Base-by-base conservation (phyloP, 768 basidiomycete genomes). In the Lactifluus echinatus region DNA sequence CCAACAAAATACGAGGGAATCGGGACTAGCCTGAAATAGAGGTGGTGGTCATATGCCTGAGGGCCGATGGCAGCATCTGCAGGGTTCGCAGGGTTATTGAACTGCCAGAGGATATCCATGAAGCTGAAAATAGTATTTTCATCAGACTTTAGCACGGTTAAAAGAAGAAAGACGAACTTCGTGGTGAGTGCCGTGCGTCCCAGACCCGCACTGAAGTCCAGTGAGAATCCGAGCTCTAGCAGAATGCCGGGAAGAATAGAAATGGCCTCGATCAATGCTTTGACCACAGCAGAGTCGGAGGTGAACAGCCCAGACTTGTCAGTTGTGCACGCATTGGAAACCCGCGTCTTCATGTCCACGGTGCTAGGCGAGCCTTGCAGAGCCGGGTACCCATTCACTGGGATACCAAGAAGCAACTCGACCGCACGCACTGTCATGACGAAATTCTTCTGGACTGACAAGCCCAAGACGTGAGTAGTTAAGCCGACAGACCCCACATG, bases 91-190 rank as follows among this genome's bases (percentile, higher is more conserved):
- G 81, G 85, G 68, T 80, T 75, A 64, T 84, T 76, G 66, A 74
- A 69, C 65, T 91, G 89, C 89, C 89, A 91, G 57, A 79, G 81
- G 46, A 86, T 65, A 62, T 91, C 87, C 87, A 89, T 89, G 67
- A 89, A 89, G 62, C 87, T 90, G 61, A 5, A 26, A 37, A 40
- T 3, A 17, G 24, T 2, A n/a, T n/a, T 2, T 12, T 10, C 37
- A 19, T 39, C 5, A 39, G 29, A 6, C 17, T 5, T 55, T 21
- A 47, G 21, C 0, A 2, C n/a, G 7, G 31, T 4, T 4, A 8
- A 24, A 40, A 12, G 14, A 31, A 29, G 15, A 34, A 42, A 47
- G 34, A 45, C 49, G 7, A 19, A 24, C 62, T 44, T 58, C 29
- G 62, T 63, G 2, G 60, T 62, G 28, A 63, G 47, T 21, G 45